These are phyloP conservation scores for Silene noctiflora DNA, from an alignment of 179 eudicot genomes.

Conservation along the genomic window DNA sequence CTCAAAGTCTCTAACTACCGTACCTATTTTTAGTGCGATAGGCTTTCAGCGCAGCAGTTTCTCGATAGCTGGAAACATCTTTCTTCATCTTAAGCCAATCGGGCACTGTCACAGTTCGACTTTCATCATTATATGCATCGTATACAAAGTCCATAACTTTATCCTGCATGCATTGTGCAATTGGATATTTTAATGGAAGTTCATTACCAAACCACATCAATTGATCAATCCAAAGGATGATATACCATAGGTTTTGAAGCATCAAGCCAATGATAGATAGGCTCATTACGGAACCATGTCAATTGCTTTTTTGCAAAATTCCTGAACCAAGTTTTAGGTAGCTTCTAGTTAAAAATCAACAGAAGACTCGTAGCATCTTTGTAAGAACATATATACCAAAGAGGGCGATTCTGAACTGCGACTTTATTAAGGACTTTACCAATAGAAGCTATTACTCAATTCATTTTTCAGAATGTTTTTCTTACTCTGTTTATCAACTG, in stretches of 20 bases:
- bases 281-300: conserved; percentile 96
- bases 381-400: not conserved
- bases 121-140: conserved; percentile 57
- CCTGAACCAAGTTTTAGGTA: conserved; percentile 38
- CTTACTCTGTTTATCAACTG: too few species aligned
- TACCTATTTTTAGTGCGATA: conserved; percentile 75
- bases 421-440: not conserved
- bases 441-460: not conserved
- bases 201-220: not conserved
- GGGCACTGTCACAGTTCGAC: conserved; percentile 47
- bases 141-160: conserved; percentile 56
- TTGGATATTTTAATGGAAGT: not conserved
- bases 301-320: conserved; percentile 90
- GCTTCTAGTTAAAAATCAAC: conserved; percentile 5
- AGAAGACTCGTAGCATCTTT: too few species aligned
- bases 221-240: conserved; percentile 9
- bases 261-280: conserved; percentile 86
- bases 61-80: conserved; percentile 45
- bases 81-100: conserved; percentile 61
- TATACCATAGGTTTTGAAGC: conserved; percentile 92
- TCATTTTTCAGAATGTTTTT: too few species aligned
- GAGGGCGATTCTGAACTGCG: not conserved
- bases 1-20: not conserved
- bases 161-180: conserved; percentile 50
- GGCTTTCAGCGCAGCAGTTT: conserved; percentile 47